A percentile compares a stretch with the other conserved stretches of the same genome.
Evolutionary conservation across 148 eudicot genomes (phyloP).

Genomic region (Cornus florida): DNA sequence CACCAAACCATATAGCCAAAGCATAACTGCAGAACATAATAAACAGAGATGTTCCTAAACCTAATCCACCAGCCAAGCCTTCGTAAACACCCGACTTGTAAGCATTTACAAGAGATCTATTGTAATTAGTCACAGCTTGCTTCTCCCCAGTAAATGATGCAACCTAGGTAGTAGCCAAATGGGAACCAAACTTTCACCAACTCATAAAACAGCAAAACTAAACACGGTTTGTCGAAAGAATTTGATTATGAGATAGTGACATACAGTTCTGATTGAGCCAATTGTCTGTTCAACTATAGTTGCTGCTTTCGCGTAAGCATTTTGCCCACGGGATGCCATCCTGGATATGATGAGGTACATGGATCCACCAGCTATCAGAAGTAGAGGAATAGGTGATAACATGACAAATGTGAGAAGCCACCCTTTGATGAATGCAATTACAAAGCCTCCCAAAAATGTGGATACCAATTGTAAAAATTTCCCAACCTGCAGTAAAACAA

Average conservation of each 20-base stretch:
- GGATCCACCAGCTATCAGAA: conserved; percentile 53
- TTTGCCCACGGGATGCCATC: conserved; percentile 63
- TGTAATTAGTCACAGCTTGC: conserved; percentile 44
- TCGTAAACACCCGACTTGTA: conserved; percentile 43
- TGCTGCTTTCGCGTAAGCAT: conserved; percentile 76
- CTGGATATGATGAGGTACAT: conserved; percentile 47
- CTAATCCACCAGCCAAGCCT: conserved; percentile 55
- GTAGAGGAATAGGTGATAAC: conserved; percentile 58
- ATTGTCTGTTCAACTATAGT: conserved; percentile 74
- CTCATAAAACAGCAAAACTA: too few relatives aligned
- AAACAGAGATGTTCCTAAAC: conserved; percentile 41
- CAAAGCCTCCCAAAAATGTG: conserved; percentile 79
- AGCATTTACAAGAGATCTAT: conserved; percentile 38
- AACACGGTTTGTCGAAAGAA: background rate
- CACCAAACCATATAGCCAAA: conserved; percentile 71
- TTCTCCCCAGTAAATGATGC: conserved; percentile 79
- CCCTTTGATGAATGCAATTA: conserved; percentile 71
- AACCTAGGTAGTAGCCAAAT: conserved; percentile 37
- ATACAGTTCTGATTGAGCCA: conserved; percentile 84
- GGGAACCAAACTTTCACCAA: background rate
- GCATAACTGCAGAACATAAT: conserved; percentile 42
- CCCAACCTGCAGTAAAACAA: conserved; percentile 58
- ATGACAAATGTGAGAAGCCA: conserved; percentile 86
- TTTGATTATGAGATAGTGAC: conserved; percentile 12
- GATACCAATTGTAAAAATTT: conserved; percentile 64